A percentile compares a stretch with the other conserved stretches of the same genome.
These are phyloP conservation scores for Microdochium nivale DNA, from an alignment of 2,329 filamentous ascomycete species.

Conservation along the genomic window DNA sequence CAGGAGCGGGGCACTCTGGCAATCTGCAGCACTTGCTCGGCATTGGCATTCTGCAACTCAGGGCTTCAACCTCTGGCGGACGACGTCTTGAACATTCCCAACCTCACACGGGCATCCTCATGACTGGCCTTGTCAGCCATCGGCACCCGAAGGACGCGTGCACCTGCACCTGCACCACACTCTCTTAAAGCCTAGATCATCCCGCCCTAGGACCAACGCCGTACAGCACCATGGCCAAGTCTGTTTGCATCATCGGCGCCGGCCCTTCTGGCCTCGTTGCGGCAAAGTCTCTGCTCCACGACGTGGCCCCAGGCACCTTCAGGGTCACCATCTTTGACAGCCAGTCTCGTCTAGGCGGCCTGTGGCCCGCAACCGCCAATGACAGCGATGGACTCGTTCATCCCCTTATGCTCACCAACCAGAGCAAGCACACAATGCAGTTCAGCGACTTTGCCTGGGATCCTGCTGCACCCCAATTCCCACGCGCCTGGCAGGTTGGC, in stretches of 20 bases:
- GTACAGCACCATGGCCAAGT: conserved; percentile 31
- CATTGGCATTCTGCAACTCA: too few relatives aligned
- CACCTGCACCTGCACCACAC: too few relatives aligned
- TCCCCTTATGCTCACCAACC: conserved; percentile 63
- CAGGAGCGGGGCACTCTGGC: too few relatives aligned
- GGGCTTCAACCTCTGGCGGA: too few relatives aligned
- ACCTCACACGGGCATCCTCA: too few relatives aligned
- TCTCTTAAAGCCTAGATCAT: too few relatives aligned
- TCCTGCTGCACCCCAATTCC: conserved; percentile 52
- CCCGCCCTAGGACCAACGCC: too few relatives aligned
- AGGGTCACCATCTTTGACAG: conserved; percentile 63
- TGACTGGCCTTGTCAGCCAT: too few relatives aligned
- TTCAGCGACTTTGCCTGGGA: conserved; percentile 69
- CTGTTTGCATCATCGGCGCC: conserved; percentile 47
- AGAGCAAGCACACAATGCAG: conserved; percentile 68
- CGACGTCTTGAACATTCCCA: too few relatives aligned
- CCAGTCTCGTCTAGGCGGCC: conserved; percentile 57
- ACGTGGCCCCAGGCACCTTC: conserved; percentile 46
- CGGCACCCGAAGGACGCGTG: too few relatives aligned
- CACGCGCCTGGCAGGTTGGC: conserved; percentile 69
- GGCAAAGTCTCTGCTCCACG: conserved; percentile 63
- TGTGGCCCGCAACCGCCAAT: conserved; percentile 57
- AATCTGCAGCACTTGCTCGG: too few relatives aligned
- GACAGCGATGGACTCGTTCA: conserved; percentile 47
- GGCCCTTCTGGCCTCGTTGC: conserved; percentile 61